These are phyloP conservation scores for Metschnikowia reukaufii DNA, from an alignment of 805 yeast genomes.

Conservation along the genomic window DNA sequence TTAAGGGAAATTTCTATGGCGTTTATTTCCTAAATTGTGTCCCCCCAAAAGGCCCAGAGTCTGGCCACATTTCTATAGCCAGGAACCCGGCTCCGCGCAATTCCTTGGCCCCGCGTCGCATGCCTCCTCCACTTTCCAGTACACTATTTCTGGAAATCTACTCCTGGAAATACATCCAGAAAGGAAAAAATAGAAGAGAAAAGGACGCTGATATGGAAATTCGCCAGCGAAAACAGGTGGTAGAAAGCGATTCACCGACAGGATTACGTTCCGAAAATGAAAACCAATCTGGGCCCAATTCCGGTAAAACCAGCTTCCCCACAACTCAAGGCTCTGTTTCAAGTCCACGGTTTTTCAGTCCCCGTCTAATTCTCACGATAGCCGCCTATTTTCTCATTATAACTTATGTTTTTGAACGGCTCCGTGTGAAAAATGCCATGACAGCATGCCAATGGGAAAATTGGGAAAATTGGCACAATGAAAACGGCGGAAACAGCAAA, in stretches of 20 bases:
- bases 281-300: background rate
- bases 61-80: too few relatives aligned
- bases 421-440: slow-evolving; percentile 26
- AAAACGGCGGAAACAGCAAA: slow-evolving; percentile 18
- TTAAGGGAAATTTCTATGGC: too few relatives aligned
- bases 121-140: too few relatives aligned
- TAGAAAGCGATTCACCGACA: too few relatives aligned
- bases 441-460: slow-evolving; percentile 51
- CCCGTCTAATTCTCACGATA: slow-evolving; percentile 1
- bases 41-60: too few relatives aligned
- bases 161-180: too few relatives aligned
- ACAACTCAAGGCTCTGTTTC: background rate
- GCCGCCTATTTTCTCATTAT: slow-evolving; percentile 26
- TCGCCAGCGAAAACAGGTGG: background rate
- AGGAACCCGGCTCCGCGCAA: too few relatives aligned
- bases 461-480: slow-evolving; percentile 77
- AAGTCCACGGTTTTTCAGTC: background rate
- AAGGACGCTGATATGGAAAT: background rate
- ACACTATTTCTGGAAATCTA: too few relatives aligned
- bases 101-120: too few relatives aligned
- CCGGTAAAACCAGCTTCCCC: background rate
- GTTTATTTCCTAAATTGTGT: too few relatives aligned
- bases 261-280: too few relatives aligned
- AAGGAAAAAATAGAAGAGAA: too few relatives aligned
- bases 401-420: slow-evolving; percentile 35